Percentiles rank a stretch among this genome's conserved stretches.
Conservation (phyloP, 139 green algal species). For the Diplosphaera chodatii region DNA sequence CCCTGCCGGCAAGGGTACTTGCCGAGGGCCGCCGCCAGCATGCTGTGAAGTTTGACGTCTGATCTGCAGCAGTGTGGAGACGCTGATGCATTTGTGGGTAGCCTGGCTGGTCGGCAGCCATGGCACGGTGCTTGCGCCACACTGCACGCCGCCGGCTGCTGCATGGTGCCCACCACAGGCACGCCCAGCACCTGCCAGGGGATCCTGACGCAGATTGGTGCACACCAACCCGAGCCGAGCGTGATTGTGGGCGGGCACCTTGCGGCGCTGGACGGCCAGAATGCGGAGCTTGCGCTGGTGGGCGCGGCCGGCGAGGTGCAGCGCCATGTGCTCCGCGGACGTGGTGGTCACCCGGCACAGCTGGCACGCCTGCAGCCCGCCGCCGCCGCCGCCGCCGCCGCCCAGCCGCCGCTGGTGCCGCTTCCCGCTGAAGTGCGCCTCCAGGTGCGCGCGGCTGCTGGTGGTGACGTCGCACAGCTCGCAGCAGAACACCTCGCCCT, state of each 20-base stretch:
- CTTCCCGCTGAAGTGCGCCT: not conserved
- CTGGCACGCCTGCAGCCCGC: constrained; percentile 12
- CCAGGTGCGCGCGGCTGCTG: not conserved
- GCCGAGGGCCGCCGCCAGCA: no score
- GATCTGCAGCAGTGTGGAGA: no score
- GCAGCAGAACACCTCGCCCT: not conserved
- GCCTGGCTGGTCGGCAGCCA: no score
- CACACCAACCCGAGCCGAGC: no score
- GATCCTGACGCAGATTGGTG: no score
- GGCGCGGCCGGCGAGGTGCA: constrained; percentile 17
- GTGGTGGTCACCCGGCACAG: constrained; percentile 24
- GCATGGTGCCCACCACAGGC: no score
- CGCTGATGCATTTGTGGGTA: no score
- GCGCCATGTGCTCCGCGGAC: constrained; percentile 13
- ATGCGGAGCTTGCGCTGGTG: constrained; percentile 12
- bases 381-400: not conserved
- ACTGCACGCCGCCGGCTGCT: no score
- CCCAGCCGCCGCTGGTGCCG: constrained; percentile 3
- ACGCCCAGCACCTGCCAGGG: no score
- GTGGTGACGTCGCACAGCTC: constrained; percentile 1
- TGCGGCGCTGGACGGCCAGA: not conserved
- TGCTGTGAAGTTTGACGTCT: no score
- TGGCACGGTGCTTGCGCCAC: no score
- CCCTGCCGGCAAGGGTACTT: no score
- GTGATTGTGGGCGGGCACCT: not conserved